Percentiles rank a stretch among this genome's conserved stretches.
These are phyloP conservation scores for Fusarium robinianum DNA, from an alignment of 2,329 filamentous ascomycete genomes.

Conservation along the genomic window DNA sequence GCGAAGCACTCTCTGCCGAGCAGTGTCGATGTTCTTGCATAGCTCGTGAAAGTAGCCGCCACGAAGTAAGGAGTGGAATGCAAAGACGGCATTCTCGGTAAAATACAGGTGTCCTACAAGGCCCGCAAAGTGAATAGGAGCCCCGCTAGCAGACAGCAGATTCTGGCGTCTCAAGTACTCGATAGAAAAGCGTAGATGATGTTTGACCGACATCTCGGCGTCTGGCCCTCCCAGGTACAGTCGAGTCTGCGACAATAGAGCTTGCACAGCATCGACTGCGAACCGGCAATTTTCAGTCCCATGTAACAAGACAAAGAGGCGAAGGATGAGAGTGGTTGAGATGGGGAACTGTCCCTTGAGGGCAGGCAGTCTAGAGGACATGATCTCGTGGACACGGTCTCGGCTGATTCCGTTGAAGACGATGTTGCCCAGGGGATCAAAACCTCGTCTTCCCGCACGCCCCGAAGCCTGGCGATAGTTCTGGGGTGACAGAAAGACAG, in stretches of 20 bases:
- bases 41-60: constrained; percentile 69
- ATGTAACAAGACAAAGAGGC: constrained; percentile 68
- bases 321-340: constrained; percentile 72
- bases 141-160: constrained; percentile 63
- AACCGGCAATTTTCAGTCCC: constrained; percentile 67
- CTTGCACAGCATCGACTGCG: constrained; percentile 64
- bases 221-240: constrained; percentile 72
- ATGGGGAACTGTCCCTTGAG: constrained; percentile 79
- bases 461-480: constrained; percentile 79
- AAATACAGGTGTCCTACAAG: constrained; percentile 75
- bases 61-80: constrained; percentile 74
- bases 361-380: constrained; percentile 74
- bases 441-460: constrained; percentile 78
- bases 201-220: constrained; percentile 70
- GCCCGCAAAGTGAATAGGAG: constrained; percentile 73
- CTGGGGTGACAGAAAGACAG: constrained; percentile 71
- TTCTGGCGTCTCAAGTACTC: constrained; percentile 74
- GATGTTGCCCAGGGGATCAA: constrained; percentile 80
- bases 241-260: constrained; percentile 70
- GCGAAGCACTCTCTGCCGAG: constrained; percentile 55
- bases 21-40: constrained; percentile 59
- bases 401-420: constrained; percentile 71
- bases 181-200: constrained; percentile 80
- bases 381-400: constrained; percentile 67
- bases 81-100: constrained; percentile 75